Base-by-base conservation (phyloP, 805 yeast genomes). In the Monosporozyma solicola region DNA sequence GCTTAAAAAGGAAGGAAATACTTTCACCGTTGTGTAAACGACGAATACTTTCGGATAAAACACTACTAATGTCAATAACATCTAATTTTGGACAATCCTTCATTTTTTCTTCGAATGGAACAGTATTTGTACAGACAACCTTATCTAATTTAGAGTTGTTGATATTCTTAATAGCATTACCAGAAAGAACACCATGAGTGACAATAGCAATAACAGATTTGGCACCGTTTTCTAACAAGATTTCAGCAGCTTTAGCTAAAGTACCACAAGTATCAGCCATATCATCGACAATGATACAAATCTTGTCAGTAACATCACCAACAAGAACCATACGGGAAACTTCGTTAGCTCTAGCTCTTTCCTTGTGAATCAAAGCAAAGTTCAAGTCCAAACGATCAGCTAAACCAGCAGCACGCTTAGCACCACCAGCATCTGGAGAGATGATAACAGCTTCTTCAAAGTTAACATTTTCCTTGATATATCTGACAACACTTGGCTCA, bases 211-310 rank as follows among this genome's bases (percentile, higher is more conserved):
- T 80, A 41, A 87, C 94, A 53, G 82, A 76, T 61, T 80, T 74
- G 47, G 92, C 94, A 35, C 78, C 78, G 61, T 85, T 82, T 29
- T 80, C 83, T 54, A 86, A 65, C 52, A 87, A 72, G 13, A 84
- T 80, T 57, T 87, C 92, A 24, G 90, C 87, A 41, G 94, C 94
- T 69, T 86, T 87, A 51, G 84, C 87, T 57, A 87, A 72, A 20
- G 95, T 87, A 57, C 94, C 95, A 72, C 95, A 87, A 22, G 95
- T 87, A 67, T 87, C 95, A 47, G 94, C 94, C 90, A 87, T 87
- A 68, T 87, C 95, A 71, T 87, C 95, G 47, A 87, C 87, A 60
- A 87, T 80, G 52, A 87, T 74, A 72, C 94, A 87, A 49, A 82
- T 75, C 68, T 86, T 86, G 55, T 80, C 84, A 2, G 83, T 72